Base-by-base conservation (phyloP, 2,329 filamentous ascomycete genomes). In the Paracoccidioides lutzii region DNA sequence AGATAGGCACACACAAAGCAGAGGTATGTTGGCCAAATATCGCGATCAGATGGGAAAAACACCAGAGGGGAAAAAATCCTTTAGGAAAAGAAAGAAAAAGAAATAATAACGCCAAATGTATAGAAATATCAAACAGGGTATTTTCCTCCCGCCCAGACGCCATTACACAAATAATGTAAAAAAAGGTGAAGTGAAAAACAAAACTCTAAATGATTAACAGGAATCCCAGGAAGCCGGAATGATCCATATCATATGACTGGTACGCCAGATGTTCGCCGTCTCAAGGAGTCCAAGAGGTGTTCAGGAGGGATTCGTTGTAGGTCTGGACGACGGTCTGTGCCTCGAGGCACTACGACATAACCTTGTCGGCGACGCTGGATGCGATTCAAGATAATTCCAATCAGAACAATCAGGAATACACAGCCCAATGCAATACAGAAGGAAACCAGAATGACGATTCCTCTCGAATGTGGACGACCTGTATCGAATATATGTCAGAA, bases 351-450 rank as follows among this genome's bases (percentile, higher is more conserved):
- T 44, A 66, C 66, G 59, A 72, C 69, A 61, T 76, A 76, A 55
- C 74, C 74, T 59, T 75, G 73, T 56, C 72, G 71, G 55, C 69
- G 70, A 52, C 74, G 70, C 62, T 75, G 74, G 54, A 75, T 70
- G 62, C 73, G 73, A 59, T 75, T 75, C 57, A 75, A 65, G 59
- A 76, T 74, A 52, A 76, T 68, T 52, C 74, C 74, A 42, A 72
- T 66, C 46, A 73, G 66, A 51, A 76, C 72, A 53, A 76, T 73
- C 37, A 76, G 68, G 68, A 76, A 76, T 55, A 76, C 71, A 57
- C 70, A 74, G 58, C 71, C 74, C 40, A 76, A 65, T 6, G 74
- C 73, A 56, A 73, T 71, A 60, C 74, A 76, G 60, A 76, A 74
- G 1, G 74, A 72, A 22, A 76, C 67, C 22, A 76, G 64, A 28